Conservation (phyloP, 495 filamentous ascomycete genomes). For the Penicillium taxi region DNA sequence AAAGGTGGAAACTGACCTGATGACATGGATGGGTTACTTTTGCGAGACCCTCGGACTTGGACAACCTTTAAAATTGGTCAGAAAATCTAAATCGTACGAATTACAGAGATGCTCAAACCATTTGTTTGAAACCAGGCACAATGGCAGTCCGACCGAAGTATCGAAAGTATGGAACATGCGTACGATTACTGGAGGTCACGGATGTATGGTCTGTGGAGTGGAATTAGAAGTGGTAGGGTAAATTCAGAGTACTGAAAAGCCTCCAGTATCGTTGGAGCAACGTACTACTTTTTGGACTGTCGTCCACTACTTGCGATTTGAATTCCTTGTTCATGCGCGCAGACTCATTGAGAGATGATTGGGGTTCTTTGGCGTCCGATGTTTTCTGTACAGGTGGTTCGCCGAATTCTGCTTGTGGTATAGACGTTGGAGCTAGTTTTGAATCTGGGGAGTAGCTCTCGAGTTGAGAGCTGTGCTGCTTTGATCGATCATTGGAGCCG, state of each 20-base stretch:
- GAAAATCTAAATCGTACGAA: background rate
- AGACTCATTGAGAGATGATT: slow-evolving; percentile 15
- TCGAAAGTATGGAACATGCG: slow-evolving; percentile 77
- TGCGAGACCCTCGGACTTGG: slow-evolving; percentile 53
- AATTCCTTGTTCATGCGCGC: slow-evolving; percentile 23
- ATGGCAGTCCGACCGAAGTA: slow-evolving; percentile 87
- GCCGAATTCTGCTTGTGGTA: slow-evolving; percentile 5
- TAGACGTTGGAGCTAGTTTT: slow-evolving; percentile 1
- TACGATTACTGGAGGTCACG: slow-evolving; percentile 36
- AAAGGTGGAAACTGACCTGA: slow-evolving; percentile 28
- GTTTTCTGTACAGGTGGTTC: slow-evolving; percentile 14
- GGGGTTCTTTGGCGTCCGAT: slow-evolving; percentile 14
- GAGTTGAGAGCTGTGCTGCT: slow-evolving; percentile 10
- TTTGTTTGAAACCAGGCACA: slow-evolving; percentile 85
- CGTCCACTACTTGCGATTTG: slow-evolving; percentile 22
- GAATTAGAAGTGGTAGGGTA: no score
- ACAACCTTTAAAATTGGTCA: slow-evolving; percentile 37
- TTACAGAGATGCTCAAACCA: slow-evolving; percentile 43
- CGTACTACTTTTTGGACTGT: slow-evolving; percentile 38
- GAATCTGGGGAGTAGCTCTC: slow-evolving; percentile 28
- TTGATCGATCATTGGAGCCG: slow-evolving; percentile 12
- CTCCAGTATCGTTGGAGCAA: no score
- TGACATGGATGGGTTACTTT: slow-evolving; percentile 41
- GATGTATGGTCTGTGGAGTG: slow-evolving; percentile 30
- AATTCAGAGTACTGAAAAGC: no score